Evolutionary conservation across 2,329 filamentous ascomycete genomes (phyloP).

Genomic region (Diaporthe longicolla): DNA sequence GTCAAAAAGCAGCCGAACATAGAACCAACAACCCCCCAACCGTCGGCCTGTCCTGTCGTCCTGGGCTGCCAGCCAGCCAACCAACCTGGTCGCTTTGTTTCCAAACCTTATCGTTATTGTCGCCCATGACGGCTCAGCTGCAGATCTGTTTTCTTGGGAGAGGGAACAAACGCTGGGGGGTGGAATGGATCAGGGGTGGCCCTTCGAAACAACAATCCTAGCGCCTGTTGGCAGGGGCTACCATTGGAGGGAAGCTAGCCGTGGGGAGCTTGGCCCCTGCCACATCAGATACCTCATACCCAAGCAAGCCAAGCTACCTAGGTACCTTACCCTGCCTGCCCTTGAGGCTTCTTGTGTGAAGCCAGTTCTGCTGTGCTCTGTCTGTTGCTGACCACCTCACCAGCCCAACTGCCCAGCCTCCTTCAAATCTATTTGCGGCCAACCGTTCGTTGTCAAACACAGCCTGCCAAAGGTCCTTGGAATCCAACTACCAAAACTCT

Average conservation of each 20-base stretch:
- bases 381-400: constrained; percentile 16
- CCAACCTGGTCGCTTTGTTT: constrained; percentile 7
- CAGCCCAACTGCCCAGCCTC: constrained; percentile 23
- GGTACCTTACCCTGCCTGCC: neutral
- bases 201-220: constrained; percentile 23
- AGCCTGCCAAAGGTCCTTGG: constrained; percentile 11
- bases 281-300: neutral
- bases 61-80: too few relatives aligned
- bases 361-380: neutral
- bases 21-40: neutral
- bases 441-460: neutral
- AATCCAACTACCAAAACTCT: neutral
- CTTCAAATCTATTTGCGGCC: constrained; percentile 23
- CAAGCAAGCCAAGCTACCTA: too few relatives aligned
- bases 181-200: constrained; percentile 26
- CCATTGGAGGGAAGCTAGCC: constrained; percentile 8
- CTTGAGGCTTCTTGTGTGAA: neutral
- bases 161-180: constrained; percentile 10
- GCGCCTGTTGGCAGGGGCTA: constrained; percentile 13
- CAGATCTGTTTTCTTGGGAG: neutral
- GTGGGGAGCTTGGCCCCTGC: constrained; percentile 19
- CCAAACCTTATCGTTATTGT: neutral
- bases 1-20: constrained; percentile 1
- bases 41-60: neutral
- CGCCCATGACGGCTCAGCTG: constrained; percentile 16